These are phyloP conservation scores for Suhomyces panamericanus DNA, from an alignment of 1,139 yeast species.

Conservation along the genomic window DNA sequence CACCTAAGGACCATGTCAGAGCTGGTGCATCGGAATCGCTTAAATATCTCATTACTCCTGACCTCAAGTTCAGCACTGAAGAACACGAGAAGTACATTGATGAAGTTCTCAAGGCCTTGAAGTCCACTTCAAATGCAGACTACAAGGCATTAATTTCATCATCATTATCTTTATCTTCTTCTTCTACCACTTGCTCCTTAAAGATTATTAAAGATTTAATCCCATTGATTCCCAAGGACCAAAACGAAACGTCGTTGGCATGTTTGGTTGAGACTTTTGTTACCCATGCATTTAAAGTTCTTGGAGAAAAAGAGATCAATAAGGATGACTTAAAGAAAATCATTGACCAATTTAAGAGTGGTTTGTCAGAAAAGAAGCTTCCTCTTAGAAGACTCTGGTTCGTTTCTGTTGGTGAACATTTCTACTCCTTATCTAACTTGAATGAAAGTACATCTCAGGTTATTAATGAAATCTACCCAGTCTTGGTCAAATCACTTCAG, in stretches of 20 bases:
- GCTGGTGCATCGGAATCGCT: slow-evolving; percentile 51
- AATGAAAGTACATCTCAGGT: slow-evolving; percentile 12
- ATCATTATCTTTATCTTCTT: slow-evolving; percentile 12
- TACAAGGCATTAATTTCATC: slow-evolving; percentile 46
- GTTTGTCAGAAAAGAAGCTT: slow-evolving; percentile 65
- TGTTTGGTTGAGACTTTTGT: slow-evolving; percentile 53
- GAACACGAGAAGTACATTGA: slow-evolving; percentile 31
- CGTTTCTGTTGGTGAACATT: slow-evolving; percentile 43
- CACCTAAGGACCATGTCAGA: slow-evolving; percentile 68
- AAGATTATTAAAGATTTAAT: slow-evolving; percentile 46
- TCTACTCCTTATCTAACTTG: slow-evolving; percentile 3
- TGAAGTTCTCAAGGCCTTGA: slow-evolving; percentile 58
- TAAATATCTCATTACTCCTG: slow-evolving; percentile 5
- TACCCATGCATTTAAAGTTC: slow-evolving; percentile 34
- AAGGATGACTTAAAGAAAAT: slow-evolving; percentile 16
- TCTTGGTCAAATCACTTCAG: slow-evolving; percentile 37
- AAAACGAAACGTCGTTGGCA: slow-evolving; percentile 64
- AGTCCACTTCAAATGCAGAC: slow-evolving; percentile 66
- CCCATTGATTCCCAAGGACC: slow-evolving; percentile 65
- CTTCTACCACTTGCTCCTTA: slow-evolving; percentile 15
- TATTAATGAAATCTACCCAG: slow-evolving; percentile 27
- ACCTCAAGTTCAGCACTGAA: slow-evolving; percentile 1
- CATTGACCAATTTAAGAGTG: slow-evolving; percentile 46
- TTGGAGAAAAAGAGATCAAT: slow-evolving; percentile 10
- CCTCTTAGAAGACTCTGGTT: slow-evolving; percentile 71